These are phyloP conservation scores for Tetrahymena elliotti DNA, from an alignment of 73 alveolate species.

Conservation along the genomic window DNA sequence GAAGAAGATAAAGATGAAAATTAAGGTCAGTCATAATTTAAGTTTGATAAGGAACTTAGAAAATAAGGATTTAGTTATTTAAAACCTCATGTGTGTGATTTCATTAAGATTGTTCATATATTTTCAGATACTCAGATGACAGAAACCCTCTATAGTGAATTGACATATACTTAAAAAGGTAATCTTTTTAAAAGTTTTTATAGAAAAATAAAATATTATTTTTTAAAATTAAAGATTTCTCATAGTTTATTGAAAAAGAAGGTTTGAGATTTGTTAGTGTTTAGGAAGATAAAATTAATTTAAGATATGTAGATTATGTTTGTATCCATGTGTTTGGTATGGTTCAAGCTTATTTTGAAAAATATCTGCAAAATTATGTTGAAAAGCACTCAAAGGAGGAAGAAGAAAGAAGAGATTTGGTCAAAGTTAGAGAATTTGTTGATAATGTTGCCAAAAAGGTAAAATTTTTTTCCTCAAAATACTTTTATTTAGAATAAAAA, in stretches of 20 bases:
- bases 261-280: neutral
- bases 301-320: neutral
- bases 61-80: constrained; percentile 12
- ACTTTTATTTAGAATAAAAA: neutral
- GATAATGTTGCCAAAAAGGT: neutral
- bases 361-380: neutral
- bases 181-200: neutral
- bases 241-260: neutral
- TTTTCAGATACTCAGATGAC: neutral
- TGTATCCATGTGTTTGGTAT: neutral
- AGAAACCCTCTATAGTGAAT: neutral
- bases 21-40: neutral
- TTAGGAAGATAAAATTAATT: constrained; percentile 3
- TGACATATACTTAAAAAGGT: neutral
- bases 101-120: neutral
- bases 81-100: neutral
- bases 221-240: neutral
- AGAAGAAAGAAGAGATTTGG: neutral
- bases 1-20: neutral
- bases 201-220: neutral
- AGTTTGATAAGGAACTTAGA: neutral
- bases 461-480: too few species aligned
- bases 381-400: neutral
- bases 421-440: neutral
- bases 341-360: neutral